Evolutionary conservation across 2,329 filamentous ascomycete species (phyloP), one percentile per base, ranked within the genome.

Genomic region (Trichoderma brevicompactum): DNA sequence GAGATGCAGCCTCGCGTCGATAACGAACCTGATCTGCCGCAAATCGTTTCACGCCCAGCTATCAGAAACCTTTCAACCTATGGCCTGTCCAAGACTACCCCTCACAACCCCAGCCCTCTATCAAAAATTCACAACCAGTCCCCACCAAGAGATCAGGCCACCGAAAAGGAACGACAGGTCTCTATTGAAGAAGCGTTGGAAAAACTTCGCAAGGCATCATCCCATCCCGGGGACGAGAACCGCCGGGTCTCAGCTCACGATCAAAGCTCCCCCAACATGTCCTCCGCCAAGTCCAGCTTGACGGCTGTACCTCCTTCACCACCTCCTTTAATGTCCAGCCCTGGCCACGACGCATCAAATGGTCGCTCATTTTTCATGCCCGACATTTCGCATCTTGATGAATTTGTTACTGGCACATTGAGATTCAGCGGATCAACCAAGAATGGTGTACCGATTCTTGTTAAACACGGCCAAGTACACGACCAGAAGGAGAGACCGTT

Each of bases 1-100:
- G 80, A 83, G 68, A 84, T 85, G 82, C 83, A 85, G 65, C 79
- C 83, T 9, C 81, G 81, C 56, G 83, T 84, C 41, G 82, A 85
- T 62, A 81, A 80, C 73, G 82, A 83, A 62, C 82, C 82, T 2
- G 83, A 85, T 68, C 75, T 79, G 43, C 84, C 82, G 7, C 79
- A 77, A 28, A 73, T 80, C 38, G 74, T 82, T 46, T 76, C 77
- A 67, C 79, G 77, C 59, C 78, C 80, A 12, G 79, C 79, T 1
- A 73, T 69, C 17, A 72, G 73, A 60, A 67, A 55, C 8, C 68
- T 72, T 1, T 70, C 74, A 41, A 68, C 72, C 10, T 70, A 71
- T 28, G 71, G 70, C 36, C 61, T 72, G 36, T 59, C 68, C 36
- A 78, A 74, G 59, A 69, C 68, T 43, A 65, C 69, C 12, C 36